phyloP scores from a whole-genome alignment of 2,329 filamentous ascomycete genomes.

The Pseudohalonectria lignicola region DNA sequence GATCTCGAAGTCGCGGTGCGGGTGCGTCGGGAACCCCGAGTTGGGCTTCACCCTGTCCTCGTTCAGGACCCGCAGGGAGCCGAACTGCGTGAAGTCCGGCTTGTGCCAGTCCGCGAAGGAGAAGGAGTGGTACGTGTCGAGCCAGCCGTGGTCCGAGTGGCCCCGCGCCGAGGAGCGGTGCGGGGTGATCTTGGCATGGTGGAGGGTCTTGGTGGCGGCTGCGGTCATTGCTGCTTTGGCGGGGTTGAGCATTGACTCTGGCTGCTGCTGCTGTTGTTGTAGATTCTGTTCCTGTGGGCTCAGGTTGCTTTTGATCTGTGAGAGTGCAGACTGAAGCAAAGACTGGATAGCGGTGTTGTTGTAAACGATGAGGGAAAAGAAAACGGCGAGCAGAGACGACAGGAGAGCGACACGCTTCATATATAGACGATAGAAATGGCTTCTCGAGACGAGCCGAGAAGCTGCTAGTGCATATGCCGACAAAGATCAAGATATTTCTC shows the following conservation, averaged over 20 bases:
- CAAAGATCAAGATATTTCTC: neutral
- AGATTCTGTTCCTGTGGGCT: conserved; percentile 1
- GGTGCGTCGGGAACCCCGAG: conserved; percentile 74
- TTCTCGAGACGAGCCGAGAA: conserved; percentile 7
- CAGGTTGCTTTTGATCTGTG: neutral
- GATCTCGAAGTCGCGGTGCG: conserved; percentile 80
- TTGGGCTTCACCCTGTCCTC: conserved; percentile 71
- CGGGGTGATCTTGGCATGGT: conserved; percentile 61
- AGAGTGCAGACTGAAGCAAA: conserved; percentile 1
- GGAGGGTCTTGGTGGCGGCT: conserved; percentile 27
- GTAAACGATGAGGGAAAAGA: conserved; percentile 17
- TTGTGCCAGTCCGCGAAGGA: conserved; percentile 66
- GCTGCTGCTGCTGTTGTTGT: conserved; percentile 6
- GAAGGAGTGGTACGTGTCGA: conserved; percentile 81
- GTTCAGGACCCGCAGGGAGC: conserved; percentile 73
- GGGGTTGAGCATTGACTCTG: conserved; percentile 19
- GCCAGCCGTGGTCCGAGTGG: conserved; percentile 75
- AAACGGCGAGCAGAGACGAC: conserved; percentile 15
- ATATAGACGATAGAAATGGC: conserved; percentile 12
- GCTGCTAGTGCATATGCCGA: conserved; percentile 1
- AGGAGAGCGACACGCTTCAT: conserved; percentile 17
- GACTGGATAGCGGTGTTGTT: conserved; percentile 9
- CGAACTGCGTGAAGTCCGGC: conserved; percentile 57
- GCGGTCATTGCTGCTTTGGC: conserved; percentile 47
- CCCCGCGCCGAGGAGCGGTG: conserved; percentile 64